These are phyloP conservation scores for Potentilla sterilis DNA, from an alignment of 306 rosid species.

Conservation along the genomic window DNA sequence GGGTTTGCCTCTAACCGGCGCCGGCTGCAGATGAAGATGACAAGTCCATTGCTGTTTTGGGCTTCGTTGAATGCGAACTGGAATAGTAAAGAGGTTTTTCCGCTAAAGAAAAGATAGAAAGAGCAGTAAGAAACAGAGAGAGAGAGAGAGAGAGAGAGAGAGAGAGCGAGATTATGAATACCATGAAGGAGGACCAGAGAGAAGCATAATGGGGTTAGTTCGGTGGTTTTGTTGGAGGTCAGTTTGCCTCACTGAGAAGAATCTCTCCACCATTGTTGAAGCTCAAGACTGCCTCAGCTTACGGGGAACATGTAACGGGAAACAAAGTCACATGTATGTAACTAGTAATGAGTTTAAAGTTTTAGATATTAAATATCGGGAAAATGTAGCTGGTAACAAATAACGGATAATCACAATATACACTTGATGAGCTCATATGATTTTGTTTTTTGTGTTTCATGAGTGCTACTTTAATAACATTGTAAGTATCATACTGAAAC, in stretches of 20 bases:
- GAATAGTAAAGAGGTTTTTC: constrained; percentile 77
- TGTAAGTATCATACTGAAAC: too few species aligned
- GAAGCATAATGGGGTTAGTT: constrained; percentile 41
- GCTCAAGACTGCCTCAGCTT: background rate
- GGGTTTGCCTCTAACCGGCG: constrained; percentile 61
- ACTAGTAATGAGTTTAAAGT: too few species aligned
- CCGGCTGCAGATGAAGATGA: constrained; percentile 69
- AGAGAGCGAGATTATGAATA: constrained; percentile 13
- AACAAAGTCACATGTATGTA: too few species aligned
- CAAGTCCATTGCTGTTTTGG: constrained; percentile 30
- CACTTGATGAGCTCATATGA: too few species aligned
- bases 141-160: too few species aligned
- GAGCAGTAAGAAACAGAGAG: background rate
- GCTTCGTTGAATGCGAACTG: constrained; percentile 72
- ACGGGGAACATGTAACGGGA: too few species aligned
- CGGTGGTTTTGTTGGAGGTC: constrained; percentile 16
- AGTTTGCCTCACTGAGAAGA: constrained; percentile 44
- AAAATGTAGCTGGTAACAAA: too few species aligned
- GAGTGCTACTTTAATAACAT: too few species aligned
- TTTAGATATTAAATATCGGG: too few species aligned
- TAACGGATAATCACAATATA: too few species aligned
- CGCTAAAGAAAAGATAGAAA: constrained; percentile 33
- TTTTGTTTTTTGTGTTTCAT: too few species aligned
- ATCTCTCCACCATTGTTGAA: constrained; percentile 17
- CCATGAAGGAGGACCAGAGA: constrained; percentile 91